A percentile compares a stretch with the other conserved stretches of the same genome.
phyloP scores from a whole-genome alignment of 305 asterid species.

The Fraxinus dipetala region DNA sequence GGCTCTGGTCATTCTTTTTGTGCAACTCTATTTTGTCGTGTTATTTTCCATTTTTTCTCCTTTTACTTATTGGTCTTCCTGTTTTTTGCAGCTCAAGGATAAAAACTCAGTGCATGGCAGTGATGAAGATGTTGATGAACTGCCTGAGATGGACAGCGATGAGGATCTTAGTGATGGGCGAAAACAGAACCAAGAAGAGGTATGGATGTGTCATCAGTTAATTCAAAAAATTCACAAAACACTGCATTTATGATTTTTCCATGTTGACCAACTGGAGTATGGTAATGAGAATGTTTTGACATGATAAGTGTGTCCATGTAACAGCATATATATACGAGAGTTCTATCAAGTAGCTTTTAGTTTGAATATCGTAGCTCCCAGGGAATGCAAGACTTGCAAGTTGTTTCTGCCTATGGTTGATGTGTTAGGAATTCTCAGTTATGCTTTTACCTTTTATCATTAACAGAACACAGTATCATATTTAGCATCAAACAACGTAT shows the following conservation, averaged over 20 bases:
- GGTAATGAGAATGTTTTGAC: background rate
- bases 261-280: background rate
- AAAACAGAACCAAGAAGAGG: slow-evolving; percentile 73
- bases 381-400: background rate
- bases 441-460: slow-evolving; percentile 10
- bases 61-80: background rate
- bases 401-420: background rate
- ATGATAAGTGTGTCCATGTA: background rate
- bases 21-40: background rate
- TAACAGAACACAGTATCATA: background rate
- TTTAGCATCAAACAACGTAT: background rate
- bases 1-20: background rate
- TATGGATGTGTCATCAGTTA: slow-evolving; percentile 17
- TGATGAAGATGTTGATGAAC: slow-evolving; percentile 84
- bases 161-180: slow-evolving; percentile 70
- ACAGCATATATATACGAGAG: background rate
- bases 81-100: slow-evolving; percentile 70
- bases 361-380: background rate
- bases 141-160: slow-evolving; percentile 74
- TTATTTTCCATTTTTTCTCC: slow-evolving; percentile 1
- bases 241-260: background rate
- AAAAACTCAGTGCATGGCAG: slow-evolving; percentile 82
- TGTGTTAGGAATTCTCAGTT: background rate
- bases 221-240: background rate
- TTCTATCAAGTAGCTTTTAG: background rate